A percentile compares a stretch with the other conserved stretches of the same genome.
Conservation (phyloP, 495 filamentous ascomycete species). For the Penicillium paradoxum region DNA sequence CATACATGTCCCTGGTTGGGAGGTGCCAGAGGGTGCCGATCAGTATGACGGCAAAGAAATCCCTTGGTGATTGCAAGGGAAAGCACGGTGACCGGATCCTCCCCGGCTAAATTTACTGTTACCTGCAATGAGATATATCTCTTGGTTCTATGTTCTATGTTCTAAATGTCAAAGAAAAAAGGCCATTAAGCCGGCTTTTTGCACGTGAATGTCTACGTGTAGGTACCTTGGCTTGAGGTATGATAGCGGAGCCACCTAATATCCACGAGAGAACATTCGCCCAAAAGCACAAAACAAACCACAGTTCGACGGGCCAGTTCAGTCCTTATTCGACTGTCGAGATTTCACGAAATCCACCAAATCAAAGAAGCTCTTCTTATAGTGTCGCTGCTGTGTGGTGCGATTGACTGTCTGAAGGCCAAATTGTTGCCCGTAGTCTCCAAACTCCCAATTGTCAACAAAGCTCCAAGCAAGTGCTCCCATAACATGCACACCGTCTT, state of each 20-base stretch:
- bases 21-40: conserved; percentile 29
- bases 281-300: neutral
- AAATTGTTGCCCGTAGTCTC: conserved; percentile 35
- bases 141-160: neutral
- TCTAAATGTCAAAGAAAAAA: no score
- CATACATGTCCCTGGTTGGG: conserved; percentile 42
- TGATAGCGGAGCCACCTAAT: neutral
- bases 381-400: conserved; percentile 35
- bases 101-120: no score
- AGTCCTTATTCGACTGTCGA: conserved; percentile 6
- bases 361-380: conserved; percentile 47
- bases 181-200: no score
- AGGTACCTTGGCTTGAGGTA: no score
- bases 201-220: no score
- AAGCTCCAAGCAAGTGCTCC: conserved; percentile 44
- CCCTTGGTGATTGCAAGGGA: conserved; percentile 25
- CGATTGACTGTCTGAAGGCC: conserved; percentile 41
- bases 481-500: conserved; percentile 43
- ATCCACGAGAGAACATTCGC: neutral
- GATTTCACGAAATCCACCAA: conserved; percentile 39
- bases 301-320: neutral
- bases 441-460: conserved; percentile 46
- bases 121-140: neutral
- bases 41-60: conserved; percentile 34
- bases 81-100: neutral